Evolutionary conservation across 2,329 filamentous ascomycete genomes (phyloP).

Genomic region (Macrophomina phaseolina): DNA sequence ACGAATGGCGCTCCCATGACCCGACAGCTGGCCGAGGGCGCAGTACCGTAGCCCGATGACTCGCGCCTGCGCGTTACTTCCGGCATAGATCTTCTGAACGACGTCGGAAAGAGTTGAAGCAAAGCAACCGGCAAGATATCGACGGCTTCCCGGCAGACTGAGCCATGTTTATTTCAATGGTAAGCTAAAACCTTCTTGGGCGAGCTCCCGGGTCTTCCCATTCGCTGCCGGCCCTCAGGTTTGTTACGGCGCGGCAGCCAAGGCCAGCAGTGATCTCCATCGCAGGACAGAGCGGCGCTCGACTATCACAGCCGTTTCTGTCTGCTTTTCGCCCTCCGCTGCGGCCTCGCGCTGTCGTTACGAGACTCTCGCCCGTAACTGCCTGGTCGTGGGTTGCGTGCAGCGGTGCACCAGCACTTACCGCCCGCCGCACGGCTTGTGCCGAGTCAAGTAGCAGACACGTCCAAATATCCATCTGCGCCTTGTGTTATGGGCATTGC

Average conservation of each 20-base stretch:
- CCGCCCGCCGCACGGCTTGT: not conserved
- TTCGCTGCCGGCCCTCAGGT: not conserved
- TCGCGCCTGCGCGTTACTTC: conserved; percentile 48
- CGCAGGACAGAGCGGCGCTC: not conserved
- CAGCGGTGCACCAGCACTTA: not conserved
- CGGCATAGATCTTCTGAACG: conserved; percentile 50
- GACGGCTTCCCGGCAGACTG: conserved; percentile 43
- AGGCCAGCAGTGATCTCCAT: not conserved
- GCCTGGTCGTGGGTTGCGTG: not conserved
- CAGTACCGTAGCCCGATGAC: conserved; percentile 46
- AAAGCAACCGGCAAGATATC: conserved; percentile 35
- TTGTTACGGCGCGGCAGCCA: not conserved
- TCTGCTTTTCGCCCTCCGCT: not conserved
- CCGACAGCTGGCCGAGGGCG: not conserved
- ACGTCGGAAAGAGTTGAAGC: conserved; percentile 47
- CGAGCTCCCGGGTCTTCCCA: conserved; percentile 3
- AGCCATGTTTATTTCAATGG: conserved; percentile 49
- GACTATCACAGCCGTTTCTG: not conserved
- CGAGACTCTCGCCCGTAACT: not conserved
- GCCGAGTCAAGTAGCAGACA: not conserved
- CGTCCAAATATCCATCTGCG: not conserved
- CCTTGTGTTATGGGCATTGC: too few relatives aligned
- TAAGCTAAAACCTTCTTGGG: conserved; percentile 12
- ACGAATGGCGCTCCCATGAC: not conserved
- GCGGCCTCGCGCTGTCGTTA: not conserved